phyloP scores from a whole-genome alignment of 441 rosid species.

The Corymbia citriodora region DNA sequence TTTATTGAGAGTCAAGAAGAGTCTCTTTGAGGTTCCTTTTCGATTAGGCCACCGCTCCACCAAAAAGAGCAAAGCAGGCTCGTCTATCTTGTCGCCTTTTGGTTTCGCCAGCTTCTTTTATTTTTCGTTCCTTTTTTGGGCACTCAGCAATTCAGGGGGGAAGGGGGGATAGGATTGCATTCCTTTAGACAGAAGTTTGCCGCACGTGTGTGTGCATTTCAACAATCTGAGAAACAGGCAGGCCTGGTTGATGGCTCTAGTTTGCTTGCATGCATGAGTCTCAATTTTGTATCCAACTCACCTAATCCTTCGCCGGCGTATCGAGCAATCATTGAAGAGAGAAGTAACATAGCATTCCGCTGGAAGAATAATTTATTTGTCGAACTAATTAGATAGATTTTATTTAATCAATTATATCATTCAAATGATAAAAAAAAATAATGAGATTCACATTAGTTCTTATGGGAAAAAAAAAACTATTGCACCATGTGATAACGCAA shows the following conservation, averaged over 20 bases:
- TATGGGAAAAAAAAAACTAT: too few relatives aligned
- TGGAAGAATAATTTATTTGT: background rate
- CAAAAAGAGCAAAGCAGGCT: rapidly evolving
- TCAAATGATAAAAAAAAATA: background rate
- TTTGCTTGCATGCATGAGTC: background rate
- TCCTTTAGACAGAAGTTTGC: background rate
- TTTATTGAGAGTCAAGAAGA: background rate
- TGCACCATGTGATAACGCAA: background rate
- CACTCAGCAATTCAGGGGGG: too few relatives aligned
- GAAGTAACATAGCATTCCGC: background rate
- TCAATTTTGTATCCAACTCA: background rate
- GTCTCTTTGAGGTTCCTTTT: background rate
- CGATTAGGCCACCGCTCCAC: background rate
- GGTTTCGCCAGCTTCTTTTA: background rate
- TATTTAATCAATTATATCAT: background rate
- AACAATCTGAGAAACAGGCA: background rate
- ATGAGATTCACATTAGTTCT: too few relatives aligned
- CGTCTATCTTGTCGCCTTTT: background rate
- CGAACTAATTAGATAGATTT: background rate
- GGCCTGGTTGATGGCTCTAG: background rate
- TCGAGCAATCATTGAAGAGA: background rate
- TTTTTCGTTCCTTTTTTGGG: rapidly evolving
- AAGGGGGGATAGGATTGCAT: background rate
- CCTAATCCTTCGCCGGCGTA: background rate
- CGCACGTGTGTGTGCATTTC: background rate